phyloP scores from a whole-genome alignment of 1,284 basidiomycete species.

The Cryptococcus amylolentus region DNA sequence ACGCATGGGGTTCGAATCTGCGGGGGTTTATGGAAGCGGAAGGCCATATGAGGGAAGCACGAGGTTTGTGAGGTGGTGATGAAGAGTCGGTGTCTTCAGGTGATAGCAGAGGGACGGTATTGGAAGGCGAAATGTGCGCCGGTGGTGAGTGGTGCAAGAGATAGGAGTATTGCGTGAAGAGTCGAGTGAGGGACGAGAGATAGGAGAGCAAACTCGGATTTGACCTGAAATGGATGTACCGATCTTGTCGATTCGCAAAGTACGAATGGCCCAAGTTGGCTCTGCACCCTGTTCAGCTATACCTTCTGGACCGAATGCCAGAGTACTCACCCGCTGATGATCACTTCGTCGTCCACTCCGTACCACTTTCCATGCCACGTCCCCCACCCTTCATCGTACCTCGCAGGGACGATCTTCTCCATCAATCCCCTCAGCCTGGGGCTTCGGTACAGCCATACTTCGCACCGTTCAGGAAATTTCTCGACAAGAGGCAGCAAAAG shows the following conservation, averaged over 20 bases:
- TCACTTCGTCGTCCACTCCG: constrained; percentile 83
- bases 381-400: constrained; percentile 98
- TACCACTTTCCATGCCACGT: constrained; percentile 98
- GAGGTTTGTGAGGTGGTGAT: constrained; percentile 2
- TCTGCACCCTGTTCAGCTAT: constrained; percentile 50
- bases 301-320: neutral
- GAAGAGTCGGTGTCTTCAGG: constrained; percentile 3
- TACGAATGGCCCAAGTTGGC: constrained; percentile 95
- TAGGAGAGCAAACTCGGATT: constrained; percentile 72
- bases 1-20: constrained; percentile 37
- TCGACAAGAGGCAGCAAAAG: constrained; percentile 68
- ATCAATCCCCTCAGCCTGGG: constrained; percentile 74
- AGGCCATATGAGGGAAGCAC: constrained; percentile 40
- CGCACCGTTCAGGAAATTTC: constrained; percentile 69
- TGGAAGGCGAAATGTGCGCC: constrained; percentile 26
- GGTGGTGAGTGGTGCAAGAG: constrained; percentile 53
- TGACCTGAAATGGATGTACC: constrained; percentile 73
- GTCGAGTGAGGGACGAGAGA: constrained; percentile 71
- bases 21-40: constrained; percentile 41
- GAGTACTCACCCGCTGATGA: constrained; percentile 80
- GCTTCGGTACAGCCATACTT: constrained; percentile 76
- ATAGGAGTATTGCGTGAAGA: constrained; percentile 73
- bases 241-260: constrained; percentile 91
- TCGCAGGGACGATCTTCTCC: constrained; percentile 74
- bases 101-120: constrained; percentile 33